Conservation (phyloP, 2,329 filamentous ascomycete species). For the Stachybotrys chlorohalonatus region DNA sequence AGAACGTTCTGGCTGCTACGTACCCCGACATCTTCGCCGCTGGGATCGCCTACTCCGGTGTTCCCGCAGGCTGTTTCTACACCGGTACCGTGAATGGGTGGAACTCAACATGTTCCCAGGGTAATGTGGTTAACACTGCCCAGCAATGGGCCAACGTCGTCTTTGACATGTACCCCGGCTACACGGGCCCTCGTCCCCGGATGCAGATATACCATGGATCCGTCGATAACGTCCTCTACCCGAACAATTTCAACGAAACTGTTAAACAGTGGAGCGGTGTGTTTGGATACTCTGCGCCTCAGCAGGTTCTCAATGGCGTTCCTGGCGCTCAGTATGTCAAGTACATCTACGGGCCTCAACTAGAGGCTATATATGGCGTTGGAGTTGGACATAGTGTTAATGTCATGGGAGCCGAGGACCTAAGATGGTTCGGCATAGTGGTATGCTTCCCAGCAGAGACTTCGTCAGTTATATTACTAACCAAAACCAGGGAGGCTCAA, state of each 20-base stretch:
- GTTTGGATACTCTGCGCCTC: conserved; percentile 28
- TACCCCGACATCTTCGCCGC: conserved; percentile 47
- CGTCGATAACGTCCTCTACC: conserved; percentile 37
- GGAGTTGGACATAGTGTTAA: conserved; percentile 9
- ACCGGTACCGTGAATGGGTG: conserved; percentile 34
- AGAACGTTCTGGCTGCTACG: conserved; percentile 39
- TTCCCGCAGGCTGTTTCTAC: conserved; percentile 45
- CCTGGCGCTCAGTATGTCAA: conserved; percentile 28
- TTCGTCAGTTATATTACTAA: neutral
- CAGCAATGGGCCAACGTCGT: conserved; percentile 31
- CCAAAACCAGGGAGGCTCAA: neutral
- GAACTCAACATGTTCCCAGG: conserved; percentile 46
- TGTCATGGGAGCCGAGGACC: conserved; percentile 8
- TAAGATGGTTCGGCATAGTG: conserved; percentile 10
- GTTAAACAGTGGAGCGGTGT: conserved; percentile 48
- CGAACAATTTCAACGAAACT: conserved; percentile 47
- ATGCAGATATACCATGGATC: conserved; percentile 54
- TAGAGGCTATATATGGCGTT: conserved; percentile 8
- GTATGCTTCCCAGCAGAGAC: conserved; percentile 1
- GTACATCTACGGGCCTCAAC: conserved; percentile 26
- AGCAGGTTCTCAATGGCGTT: conserved; percentile 17
- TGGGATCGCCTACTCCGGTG: conserved; percentile 40
- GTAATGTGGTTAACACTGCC: conserved; percentile 32
- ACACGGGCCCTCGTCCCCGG: conserved; percentile 36
- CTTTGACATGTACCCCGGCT: conserved; percentile 40